Percentiles rank a stretch among this genome's conserved stretches.
Conservation (phyloP, 352 stramenopile genomes). For the Globisporangium nodosum region DNA sequence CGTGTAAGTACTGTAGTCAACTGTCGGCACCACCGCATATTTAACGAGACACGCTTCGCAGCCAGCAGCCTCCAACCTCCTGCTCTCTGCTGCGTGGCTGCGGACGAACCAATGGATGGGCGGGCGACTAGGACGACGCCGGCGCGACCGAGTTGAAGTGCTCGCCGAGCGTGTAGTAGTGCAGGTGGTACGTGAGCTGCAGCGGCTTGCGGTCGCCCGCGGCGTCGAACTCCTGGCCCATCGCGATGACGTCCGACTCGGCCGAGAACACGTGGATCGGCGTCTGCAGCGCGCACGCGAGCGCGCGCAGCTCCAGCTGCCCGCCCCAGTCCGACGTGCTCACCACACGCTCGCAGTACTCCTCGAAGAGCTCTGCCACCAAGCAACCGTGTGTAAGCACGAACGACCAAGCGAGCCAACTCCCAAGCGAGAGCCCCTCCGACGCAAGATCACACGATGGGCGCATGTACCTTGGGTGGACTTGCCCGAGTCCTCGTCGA, state of each 20-base stretch:
- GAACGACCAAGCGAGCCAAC: neutral
- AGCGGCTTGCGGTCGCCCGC: constrained; percentile 64
- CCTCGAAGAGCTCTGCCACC: constrained; percentile 70
- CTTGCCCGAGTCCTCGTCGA: constrained; percentile 46
- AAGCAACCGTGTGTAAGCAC: neutral
- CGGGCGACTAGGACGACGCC: neutral
- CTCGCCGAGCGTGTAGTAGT: constrained; percentile 99
- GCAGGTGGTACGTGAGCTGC: constrained; percentile 92
- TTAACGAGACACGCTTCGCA: neutral
- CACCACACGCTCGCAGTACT: constrained; percentile 91
- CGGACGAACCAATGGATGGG: neutral
- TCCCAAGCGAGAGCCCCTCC: neutral
- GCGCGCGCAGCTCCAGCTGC: constrained; percentile 93
- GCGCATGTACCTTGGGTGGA: constrained; percentile 21
- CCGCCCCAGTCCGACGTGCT: constrained; percentile 94
- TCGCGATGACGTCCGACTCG: constrained; percentile 80
- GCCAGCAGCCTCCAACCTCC: neutral
- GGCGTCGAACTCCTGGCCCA: constrained; percentile 78
- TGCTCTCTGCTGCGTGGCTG: neutral
- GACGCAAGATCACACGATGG: neutral
- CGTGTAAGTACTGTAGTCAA: constrained; percentile 12
- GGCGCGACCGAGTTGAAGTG: constrained; percentile 96
- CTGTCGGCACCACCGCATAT: neutral
- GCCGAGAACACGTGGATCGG: constrained; percentile 93
- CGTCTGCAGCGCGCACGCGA: constrained; percentile 78